Conservation (phyloP, 148 eudicot genomes). For the Cornus controversa region DNA sequence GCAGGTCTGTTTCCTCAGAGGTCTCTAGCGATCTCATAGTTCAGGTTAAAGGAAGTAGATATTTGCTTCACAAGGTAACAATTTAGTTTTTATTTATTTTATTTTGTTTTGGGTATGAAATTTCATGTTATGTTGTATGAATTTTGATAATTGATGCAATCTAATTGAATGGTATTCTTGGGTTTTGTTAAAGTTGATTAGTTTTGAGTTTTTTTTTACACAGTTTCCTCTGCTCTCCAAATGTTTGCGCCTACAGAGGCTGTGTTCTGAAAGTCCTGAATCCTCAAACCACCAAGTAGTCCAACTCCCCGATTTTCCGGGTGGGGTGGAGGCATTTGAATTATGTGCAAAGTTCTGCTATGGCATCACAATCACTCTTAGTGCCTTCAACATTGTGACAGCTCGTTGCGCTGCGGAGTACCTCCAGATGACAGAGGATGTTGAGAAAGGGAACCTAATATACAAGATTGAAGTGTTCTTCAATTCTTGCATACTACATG, state of each 20-base stretch:
- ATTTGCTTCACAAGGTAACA: conserved; percentile 89
- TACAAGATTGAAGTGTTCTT: conserved; percentile 79
- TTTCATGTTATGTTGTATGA: neutral
- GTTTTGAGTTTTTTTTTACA: neutral
- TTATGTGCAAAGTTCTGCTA: conserved; percentile 93
- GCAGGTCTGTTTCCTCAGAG: conserved; percentile 89
- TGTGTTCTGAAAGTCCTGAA: conserved; percentile 63
- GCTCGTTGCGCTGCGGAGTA: conserved; percentile 78
- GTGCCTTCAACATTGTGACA: conserved; percentile 78
- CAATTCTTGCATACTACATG: conserved; percentile 75
- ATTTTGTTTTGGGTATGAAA: neutral
- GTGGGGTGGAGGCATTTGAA: conserved; percentile 77
- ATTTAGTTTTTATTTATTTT: neutral
- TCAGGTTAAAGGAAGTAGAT: conserved; percentile 73
- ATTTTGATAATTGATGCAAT: neutral
- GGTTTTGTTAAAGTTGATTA: neutral
- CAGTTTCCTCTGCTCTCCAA: conserved; percentile 94
- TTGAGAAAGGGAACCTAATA: conserved; percentile 78
- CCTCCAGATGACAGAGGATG: conserved; percentile 87
- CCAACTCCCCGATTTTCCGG: conserved; percentile 87
- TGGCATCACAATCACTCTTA: conserved; percentile 80
- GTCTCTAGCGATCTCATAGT: conserved; percentile 84
- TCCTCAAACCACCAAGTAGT: conserved; percentile 57
- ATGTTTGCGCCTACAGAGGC: conserved; percentile 61
- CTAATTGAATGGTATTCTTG: neutral